Conservation (phyloP, 2,329 filamentous ascomycete genomes). For the Aspergillus piperis region DNA sequence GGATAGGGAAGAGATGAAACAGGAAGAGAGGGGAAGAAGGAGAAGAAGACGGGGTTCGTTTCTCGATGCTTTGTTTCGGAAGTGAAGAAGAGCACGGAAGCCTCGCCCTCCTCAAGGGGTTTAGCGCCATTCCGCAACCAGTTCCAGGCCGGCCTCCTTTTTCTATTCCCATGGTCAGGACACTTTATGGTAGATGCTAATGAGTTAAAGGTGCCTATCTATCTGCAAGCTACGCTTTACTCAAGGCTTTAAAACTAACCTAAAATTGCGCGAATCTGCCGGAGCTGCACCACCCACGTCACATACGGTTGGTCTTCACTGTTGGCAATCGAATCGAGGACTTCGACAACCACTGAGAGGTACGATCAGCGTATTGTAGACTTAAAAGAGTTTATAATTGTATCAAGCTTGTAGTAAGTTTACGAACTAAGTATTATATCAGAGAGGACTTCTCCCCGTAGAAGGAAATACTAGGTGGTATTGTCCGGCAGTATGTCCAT, state of each 20-base stretch:
- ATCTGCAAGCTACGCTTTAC: not conserved
- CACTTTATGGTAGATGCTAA: not conserved
- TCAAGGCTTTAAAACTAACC: not conserved
- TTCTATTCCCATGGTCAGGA: not conserved
- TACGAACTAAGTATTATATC: too few species aligned
- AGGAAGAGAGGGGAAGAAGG: not conserved
- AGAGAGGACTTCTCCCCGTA: too few species aligned
- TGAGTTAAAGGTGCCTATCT: not conserved
- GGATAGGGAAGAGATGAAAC: not conserved
- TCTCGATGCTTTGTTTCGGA: not conserved
- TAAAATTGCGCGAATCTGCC: too few species aligned
- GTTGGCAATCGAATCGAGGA: too few species aligned
- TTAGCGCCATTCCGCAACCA: constrained; percentile 3
- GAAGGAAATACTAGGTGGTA: too few species aligned
- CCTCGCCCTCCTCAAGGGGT: not conserved
- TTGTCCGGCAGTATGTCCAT: too few species aligned
- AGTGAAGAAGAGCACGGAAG: not conserved
- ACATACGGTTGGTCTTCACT: too few species aligned
- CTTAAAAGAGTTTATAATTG: too few species aligned
- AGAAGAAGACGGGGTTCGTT: not conserved
- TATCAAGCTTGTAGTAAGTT: too few species aligned
- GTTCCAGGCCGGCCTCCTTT: not conserved
- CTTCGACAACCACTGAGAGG: too few species aligned
- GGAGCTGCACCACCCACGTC: too few species aligned
- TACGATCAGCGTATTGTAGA: too few species aligned